Percentiles rank a stretch among this genome's conserved stretches.
These are phyloP conservation scores for Trametes sanguinea DNA, from an alignment of 768 basidiomycete genomes.

Conservation along the genomic window DNA sequence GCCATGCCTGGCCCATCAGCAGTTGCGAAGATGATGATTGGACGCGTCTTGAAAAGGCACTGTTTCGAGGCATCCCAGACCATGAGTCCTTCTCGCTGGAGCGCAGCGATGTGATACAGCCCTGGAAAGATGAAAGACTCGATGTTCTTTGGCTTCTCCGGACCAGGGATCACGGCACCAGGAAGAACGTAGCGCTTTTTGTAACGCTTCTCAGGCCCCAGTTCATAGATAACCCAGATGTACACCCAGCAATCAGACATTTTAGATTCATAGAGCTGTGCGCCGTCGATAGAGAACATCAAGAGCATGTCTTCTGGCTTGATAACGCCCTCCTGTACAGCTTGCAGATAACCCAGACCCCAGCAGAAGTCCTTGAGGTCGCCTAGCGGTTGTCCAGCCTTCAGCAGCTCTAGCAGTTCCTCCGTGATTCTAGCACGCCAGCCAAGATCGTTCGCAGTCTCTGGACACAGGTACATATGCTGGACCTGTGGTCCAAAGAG, in stretches of 20 bases:
- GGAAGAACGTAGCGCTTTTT: constrained; percentile 33
- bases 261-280: constrained; percentile 35
- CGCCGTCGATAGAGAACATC: constrained; percentile 32
- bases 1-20: constrained; percentile 20
- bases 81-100: constrained; percentile 30
- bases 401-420: constrained; percentile 24
- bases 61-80: constrained; percentile 32
- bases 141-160: constrained; percentile 33
- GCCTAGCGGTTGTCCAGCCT: constrained; percentile 32
- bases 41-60: no score
- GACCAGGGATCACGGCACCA: constrained; percentile 36
- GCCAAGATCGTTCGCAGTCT: not conserved
- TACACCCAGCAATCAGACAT: constrained; percentile 38
- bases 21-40: not conserved
- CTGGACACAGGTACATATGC: constrained; percentile 23
- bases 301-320: constrained; percentile 32
- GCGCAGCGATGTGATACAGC: constrained; percentile 32
- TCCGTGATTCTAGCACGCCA: constrained; percentile 3
- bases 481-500: constrained; percentile 47
- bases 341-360: constrained; percentile 32
- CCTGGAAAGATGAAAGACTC: constrained; percentile 37
- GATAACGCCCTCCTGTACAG: constrained; percentile 20
- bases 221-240: constrained; percentile 33
- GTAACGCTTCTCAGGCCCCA: constrained; percentile 30
- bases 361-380: constrained; percentile 35